phyloP scores from a whole-genome alignment of 768 basidiomycete species.

The Collybia sp. region DNA sequence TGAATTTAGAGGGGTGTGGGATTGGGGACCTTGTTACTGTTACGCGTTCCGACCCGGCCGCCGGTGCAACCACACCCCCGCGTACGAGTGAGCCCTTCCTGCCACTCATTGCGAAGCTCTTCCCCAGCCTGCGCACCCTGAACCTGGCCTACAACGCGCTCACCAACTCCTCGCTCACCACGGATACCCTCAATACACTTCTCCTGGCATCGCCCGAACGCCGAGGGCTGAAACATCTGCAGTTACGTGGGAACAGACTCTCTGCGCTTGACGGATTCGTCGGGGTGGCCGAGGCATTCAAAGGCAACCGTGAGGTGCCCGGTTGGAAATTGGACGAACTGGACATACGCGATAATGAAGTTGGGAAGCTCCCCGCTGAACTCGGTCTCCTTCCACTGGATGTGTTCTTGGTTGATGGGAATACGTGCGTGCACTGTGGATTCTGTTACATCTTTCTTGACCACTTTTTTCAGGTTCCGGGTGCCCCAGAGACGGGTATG shows the following conservation, averaged over 20 bases:
- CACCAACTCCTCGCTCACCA: constrained; percentile 46
- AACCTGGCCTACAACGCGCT: constrained; percentile 75
- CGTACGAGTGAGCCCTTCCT: constrained; percentile 53
- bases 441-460: neutral
- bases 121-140: constrained; percentile 65
- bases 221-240: constrained; percentile 60
- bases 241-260: constrained; percentile 65
- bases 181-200: constrained; percentile 42
- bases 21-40: constrained; percentile 57
- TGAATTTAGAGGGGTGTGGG: constrained; percentile 70
- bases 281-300: constrained; percentile 58
- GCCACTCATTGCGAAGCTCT: constrained; percentile 55
- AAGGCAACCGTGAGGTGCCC: constrained; percentile 53
- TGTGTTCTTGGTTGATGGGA: constrained; percentile 81
- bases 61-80: constrained; percentile 29
- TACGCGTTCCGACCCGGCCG: constrained; percentile 25
- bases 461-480: constrained; percentile 52
- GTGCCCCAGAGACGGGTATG: constrained; percentile 77
- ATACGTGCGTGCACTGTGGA: constrained; percentile 49
- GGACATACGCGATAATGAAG: constrained; percentile 79
- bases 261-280: constrained; percentile 58
- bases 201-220: constrained; percentile 43
- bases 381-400: constrained; percentile 75
- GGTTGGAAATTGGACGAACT: constrained; percentile 80
- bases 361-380: constrained; percentile 62